phyloP scores from a whole-genome alignment of 805 yeast genomes.

The Clavispora vitiphila region DNA sequence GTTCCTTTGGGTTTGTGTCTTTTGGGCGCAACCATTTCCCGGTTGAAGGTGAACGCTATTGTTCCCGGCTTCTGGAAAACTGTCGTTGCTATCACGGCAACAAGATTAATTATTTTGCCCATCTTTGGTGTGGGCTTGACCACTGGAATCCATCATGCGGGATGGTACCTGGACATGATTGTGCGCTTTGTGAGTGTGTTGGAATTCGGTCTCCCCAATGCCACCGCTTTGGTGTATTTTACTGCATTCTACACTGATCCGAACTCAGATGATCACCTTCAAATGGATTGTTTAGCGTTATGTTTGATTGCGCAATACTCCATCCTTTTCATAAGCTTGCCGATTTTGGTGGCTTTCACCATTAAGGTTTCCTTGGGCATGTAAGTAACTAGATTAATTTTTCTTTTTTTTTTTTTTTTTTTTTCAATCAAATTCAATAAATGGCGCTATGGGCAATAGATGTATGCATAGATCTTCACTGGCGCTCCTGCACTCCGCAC shows the following conservation, averaged over 20 bases:
- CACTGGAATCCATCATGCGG: constrained; percentile 53
- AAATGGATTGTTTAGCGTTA: constrained; percentile 84
- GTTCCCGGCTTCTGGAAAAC: constrained; percentile 72
- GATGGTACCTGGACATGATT: constrained; percentile 63
- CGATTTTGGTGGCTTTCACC: constrained; percentile 70
- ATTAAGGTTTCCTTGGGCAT: constrained; percentile 45
- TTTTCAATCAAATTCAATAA: too few species aligned
- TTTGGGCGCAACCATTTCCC: constrained; percentile 83
- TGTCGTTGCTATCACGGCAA: constrained; percentile 49
- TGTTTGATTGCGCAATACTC: constrained; percentile 71
- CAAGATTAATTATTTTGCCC: constrained; percentile 67
- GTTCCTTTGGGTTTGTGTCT: constrained; percentile 83
- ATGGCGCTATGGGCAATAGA: too few species aligned
- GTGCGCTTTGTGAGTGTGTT: constrained; percentile 70
- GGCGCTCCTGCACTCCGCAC: neutral
- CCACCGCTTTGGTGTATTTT: constrained; percentile 81
- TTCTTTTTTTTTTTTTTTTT: too few species aligned
- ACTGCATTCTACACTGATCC: constrained; percentile 85
- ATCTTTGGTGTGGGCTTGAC: constrained; percentile 63
- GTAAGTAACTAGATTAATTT: too few species aligned
- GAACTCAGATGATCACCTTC: constrained; percentile 43
- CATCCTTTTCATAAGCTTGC: constrained; percentile 61
- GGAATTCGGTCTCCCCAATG: constrained; percentile 78
- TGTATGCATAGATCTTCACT: neutral
- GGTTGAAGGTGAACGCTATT: constrained; percentile 55